These are phyloP conservation scores for Artemisia tridentata DNA, from an alignment of 129 eudicot genomes.

Conservation along the genomic window DNA sequence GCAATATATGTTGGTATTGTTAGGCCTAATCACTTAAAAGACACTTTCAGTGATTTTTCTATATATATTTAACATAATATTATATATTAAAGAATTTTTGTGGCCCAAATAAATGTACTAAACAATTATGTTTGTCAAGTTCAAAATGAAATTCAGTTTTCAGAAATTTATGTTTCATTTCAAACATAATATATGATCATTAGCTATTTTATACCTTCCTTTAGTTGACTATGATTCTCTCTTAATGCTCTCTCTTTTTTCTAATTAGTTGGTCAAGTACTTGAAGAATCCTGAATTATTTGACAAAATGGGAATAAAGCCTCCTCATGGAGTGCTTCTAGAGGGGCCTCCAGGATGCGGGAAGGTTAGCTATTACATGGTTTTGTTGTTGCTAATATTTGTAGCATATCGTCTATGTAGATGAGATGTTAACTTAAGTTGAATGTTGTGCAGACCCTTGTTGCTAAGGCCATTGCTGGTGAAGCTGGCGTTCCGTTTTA, in stretches of 20 bases:
- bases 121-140: background rate
- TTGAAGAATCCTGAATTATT: conserved; percentile 85
- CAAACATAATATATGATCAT: background rate
- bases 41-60: too few species aligned
- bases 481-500: conserved; percentile 98
- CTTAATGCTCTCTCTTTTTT: conserved; percentile 11
- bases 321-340: conserved; percentile 94
- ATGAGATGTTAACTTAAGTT: background rate
- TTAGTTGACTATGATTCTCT: conserved; percentile 12
- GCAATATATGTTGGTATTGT: too few species aligned
- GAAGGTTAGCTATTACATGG: conserved; percentile 47
- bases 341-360: conserved; percentile 99
- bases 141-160: background rate
- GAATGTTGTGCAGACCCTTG: conserved; percentile 55
- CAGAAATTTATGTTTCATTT: too few species aligned
- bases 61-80: background rate
- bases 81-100: background rate
- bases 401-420: background rate
- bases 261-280: conserved; percentile 67
- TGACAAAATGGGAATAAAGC: conserved; percentile 85
- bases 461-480: conserved; percentile 97
- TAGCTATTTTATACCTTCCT: conserved; percentile 9
- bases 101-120: background rate
- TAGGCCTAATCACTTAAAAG: too few species aligned
- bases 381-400: conserved; percentile 10